Percentiles rank a stretch among this genome's conserved stretches.
Conservation (phyloP, 179 eudicot genomes). For the Monotropa hypopitys region DNA sequence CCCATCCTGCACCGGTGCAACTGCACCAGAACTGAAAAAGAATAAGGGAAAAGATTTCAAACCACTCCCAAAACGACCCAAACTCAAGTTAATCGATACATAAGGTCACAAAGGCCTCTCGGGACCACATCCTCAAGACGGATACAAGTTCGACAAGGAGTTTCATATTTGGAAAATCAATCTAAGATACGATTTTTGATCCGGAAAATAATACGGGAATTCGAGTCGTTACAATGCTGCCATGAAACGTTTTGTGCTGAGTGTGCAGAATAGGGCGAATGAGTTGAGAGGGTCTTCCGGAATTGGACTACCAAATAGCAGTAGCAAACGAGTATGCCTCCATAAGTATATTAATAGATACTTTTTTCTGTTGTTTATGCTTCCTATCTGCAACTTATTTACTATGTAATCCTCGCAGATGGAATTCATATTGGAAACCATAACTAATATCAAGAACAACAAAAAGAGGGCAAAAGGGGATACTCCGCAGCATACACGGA, state of each 20-base stretch:
- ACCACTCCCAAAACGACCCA: too few species aligned
- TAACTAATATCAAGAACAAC: constrained; percentile 88
- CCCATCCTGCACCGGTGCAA: too few species aligned
- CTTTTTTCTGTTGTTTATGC: not conserved
- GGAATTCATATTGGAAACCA: constrained; percentile 93
- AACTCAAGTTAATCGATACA: too few species aligned
- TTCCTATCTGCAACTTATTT: constrained; percentile 10
- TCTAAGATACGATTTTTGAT: too few species aligned
- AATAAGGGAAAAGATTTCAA: too few species aligned
- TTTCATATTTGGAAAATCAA: too few species aligned
- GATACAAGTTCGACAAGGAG: too few species aligned
- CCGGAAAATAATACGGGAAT: too few species aligned
- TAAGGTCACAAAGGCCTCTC: too few species aligned
- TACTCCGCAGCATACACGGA: constrained; percentile 55
- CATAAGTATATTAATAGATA: not conserved
- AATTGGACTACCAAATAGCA: constrained; percentile 24
- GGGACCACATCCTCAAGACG: too few species aligned
- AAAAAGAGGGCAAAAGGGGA: constrained; percentile 73
- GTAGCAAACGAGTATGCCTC: constrained; percentile 56
- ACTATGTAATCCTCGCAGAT: constrained; percentile 37
- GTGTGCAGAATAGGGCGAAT: constrained; percentile 62
- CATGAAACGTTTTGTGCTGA: constrained; percentile 69
- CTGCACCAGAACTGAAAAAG: too few species aligned
- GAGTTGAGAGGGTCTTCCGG: constrained; percentile 55
- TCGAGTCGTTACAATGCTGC: constrained; percentile 74